phyloP scores from a whole-genome alignment of 495 filamentous ascomycete genomes.

The Xylaria bambusicola region DNA sequence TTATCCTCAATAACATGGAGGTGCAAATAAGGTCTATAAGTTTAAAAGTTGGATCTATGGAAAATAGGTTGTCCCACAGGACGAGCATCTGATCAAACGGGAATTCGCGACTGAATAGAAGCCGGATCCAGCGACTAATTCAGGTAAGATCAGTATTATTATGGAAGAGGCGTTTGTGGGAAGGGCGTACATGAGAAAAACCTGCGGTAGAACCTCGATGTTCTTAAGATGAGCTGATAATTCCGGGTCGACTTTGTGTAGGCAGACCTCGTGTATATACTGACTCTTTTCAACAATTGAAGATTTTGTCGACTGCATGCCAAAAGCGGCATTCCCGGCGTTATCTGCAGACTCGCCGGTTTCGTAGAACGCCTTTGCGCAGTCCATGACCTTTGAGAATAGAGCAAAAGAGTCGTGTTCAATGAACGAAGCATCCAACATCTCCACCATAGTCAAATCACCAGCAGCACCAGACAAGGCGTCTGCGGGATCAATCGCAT shows the following conservation, averaged over 20 bases:
- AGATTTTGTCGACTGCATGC: constrained; percentile 42
- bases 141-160: constrained; percentile 15
- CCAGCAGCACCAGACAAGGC: constrained; percentile 29
- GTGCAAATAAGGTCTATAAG: constrained; percentile 87
- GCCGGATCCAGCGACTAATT: constrained; percentile 83
- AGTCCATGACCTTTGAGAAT: constrained; percentile 84
- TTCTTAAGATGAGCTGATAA: constrained; percentile 79
- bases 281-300: constrained; percentile 85
- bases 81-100: constrained; percentile 78
- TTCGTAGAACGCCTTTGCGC: constrained; percentile 85
- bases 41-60: constrained; percentile 78
- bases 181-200: constrained; percentile 89
- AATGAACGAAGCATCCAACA: constrained; percentile 70
- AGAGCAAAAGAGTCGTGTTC: constrained; percentile 91
- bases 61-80: constrained; percentile 91
- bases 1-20: constrained; percentile 88
- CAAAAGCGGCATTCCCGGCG: constrained; percentile 12
- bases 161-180: not conserved
- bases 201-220: constrained; percentile 91
- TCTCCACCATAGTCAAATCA: constrained; percentile 56
- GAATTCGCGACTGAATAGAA: constrained; percentile 93
- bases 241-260: constrained; percentile 77
- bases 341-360: constrained; percentile 39
- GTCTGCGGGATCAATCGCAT: constrained; percentile 60
- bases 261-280: constrained; percentile 77